Conservation (phyloP, 202 grass and related monocot genomes). For the Bolboschoenoplectus hybrid region DNA sequence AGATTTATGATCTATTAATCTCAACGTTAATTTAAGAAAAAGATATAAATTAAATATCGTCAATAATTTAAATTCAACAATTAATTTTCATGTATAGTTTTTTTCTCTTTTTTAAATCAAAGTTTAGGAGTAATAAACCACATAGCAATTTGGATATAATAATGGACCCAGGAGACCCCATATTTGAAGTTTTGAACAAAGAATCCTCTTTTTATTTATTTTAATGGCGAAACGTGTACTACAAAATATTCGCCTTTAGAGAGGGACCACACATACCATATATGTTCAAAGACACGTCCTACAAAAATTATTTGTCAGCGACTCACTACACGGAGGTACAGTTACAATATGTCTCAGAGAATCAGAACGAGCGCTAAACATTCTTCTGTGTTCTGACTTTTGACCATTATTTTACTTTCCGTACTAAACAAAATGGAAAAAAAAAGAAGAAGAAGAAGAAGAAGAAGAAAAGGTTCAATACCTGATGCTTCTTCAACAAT, state of each 20-base stretch:
- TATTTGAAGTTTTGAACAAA: no score
- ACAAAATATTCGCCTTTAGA: neutral
- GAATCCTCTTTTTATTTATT: no score
- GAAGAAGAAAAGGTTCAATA: neutral
- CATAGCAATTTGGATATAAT: neutral
- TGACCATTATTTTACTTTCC: conserved; percentile 10
- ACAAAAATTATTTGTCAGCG: neutral
- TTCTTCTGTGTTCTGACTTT: neutral
- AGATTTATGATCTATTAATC: neutral
- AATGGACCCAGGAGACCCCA: conserved; percentile 3
- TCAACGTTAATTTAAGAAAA: neutral
- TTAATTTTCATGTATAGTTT: neutral
- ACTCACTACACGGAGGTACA: neutral
- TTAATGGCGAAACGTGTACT: neutral
- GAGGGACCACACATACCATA: neutral
- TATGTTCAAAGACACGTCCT: neutral
- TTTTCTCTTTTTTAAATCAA: neutral
- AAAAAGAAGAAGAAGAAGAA: neutral
- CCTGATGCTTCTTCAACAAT: conserved; percentile 81
- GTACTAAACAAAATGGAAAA: neutral
- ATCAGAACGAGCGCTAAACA: neutral
- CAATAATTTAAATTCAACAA: neutral
- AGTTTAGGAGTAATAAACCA: neutral
- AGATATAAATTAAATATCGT: neutral
- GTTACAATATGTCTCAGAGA: neutral